Percentiles rank a stretch among this genome's conserved stretches.
Evolutionary conservation across 1,284 basidiomycete species (phyloP).

Genomic region (Pseudozyma tsukubaensis): DNA sequence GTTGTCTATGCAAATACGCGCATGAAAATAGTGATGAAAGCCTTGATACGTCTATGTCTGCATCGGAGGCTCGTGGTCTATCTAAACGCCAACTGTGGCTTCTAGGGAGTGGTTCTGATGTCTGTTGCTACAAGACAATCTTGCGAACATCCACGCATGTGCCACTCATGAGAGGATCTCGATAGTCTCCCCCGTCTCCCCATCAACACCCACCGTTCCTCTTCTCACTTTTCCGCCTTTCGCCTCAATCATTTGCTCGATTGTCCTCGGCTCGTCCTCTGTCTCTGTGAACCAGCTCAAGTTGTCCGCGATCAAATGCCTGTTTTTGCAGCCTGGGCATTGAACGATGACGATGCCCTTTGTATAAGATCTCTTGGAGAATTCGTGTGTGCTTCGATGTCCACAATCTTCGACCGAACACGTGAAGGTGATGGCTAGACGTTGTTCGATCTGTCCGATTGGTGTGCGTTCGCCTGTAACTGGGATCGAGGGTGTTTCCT

Average conservation of each 20-base stretch:
- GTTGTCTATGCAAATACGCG: too few species aligned
- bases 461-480: slow-evolving; percentile 47
- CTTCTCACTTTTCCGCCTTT: slow-evolving; percentile 60
- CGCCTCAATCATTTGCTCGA: slow-evolving; percentile 65
- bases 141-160: too few species aligned
- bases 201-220: slow-evolving; percentile 54
- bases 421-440: slow-evolving; percentile 63
- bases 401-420: slow-evolving; percentile 74
- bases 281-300: slow-evolving; percentile 65
- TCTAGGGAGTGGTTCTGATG: too few species aligned
- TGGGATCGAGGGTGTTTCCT: slow-evolving; percentile 26
- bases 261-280: slow-evolving; percentile 58
- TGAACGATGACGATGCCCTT: slow-evolving; percentile 90
- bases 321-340: slow-evolving; percentile 89
- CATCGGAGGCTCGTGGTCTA: neutral
- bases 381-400: slow-evolving; percentile 87
- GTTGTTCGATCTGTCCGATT: slow-evolving; percentile 57
- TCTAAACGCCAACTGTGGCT: neutral
- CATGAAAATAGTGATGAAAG: too few species aligned
- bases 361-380: slow-evolving; percentile 84
- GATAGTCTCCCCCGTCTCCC: slow-evolving; percentile 60
- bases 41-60: neutral
- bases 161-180: slow-evolving; percentile 63
- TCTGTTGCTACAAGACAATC: too few species aligned
- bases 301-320: slow-evolving; percentile 70